Evolutionary conservation across 441 rosid genomes (phyloP).

Genomic region (Oxalis stricta): DNA sequence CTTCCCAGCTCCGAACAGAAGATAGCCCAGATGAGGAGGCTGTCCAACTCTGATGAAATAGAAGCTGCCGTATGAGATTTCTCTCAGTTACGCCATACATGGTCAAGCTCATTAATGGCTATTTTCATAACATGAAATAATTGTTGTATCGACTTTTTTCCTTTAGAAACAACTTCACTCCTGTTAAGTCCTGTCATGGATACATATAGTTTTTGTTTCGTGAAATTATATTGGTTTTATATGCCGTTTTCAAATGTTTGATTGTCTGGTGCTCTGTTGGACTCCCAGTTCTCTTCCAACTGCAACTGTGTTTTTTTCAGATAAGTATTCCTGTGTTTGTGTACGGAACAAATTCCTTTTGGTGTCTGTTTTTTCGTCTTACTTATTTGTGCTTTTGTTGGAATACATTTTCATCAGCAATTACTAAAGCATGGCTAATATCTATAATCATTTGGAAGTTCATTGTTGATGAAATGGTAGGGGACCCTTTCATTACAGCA

Average conservation of each 20-base stretch:
- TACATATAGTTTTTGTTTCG: not conserved
- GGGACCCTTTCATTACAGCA: not conserved
- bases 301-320: not conserved
- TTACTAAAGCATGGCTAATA: not conserved
- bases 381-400: no score
- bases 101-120: conserved; percentile 4
- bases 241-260: not conserved
- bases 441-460: no score
- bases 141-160: conserved; percentile 6
- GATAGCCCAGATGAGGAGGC: conserved; percentile 42
- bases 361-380: no score
- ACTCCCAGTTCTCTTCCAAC: not conserved
- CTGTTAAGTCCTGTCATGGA: conserved; percentile 5
- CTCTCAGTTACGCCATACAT: conserved; percentile 2
- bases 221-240: not conserved
- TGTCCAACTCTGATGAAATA: conserved; percentile 43
- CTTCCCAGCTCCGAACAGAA: conserved; percentile 46
- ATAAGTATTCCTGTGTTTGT: not conserved
- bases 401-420: no score
- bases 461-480: not conserved
- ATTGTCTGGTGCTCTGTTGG: no score
- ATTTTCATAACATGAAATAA: conserved; percentile 13
- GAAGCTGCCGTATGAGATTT: conserved; percentile 46
- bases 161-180: no score
- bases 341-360: no score